Evolutionary conservation across 2,329 filamentous ascomycete species (phyloP), one percentile per base, ranked within the genome.

Genomic region (Hypoxylon sp.): DNA sequence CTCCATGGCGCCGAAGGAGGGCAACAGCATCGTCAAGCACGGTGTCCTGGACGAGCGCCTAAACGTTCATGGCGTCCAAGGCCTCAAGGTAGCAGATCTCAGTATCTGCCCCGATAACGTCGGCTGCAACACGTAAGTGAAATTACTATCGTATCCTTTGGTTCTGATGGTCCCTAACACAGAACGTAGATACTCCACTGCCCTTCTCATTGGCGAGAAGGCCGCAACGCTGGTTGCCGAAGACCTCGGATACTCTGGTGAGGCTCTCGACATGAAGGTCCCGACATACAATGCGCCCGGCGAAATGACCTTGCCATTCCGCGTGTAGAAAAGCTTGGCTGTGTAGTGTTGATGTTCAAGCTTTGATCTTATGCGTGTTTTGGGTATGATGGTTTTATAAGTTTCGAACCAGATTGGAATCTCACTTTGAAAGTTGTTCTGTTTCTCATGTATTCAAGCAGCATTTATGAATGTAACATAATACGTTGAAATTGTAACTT

Each of bases 101-200:
- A 90, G 86, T 55, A 92, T 94, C 82, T 94, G 91, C 79, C 91
- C 92, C 0, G 91, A 94, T 79, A 94, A 94, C 71, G 91, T 94
- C 22, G 91, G 90, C 67, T 90, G 88, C 81, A 90, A 90, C 80
- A 90, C 87, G 72, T 88, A 80, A 78, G 83, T 83, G 68, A 71
- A 80, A 74, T 68, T 75, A 80, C 74, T 68, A 75, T 76, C 10
- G 19, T 17, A 26, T 13, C 10, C 10, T 19, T 3, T 35, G 11
- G 19, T 33, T 26, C 22, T 47, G 3, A 50, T 68, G 11, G 31
- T 8, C 26, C 6, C 33, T 64, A 37, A 58, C 46, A 24, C n/a
- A 39, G 14, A 5, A 29, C 5, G 8, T 70, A 88, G 86, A 13
- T 90, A 90, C 78, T 87, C 88, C 69, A 93, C 91, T 37, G 91